Evolutionary conservation across 108 stramenopile genomes (phyloP), one percentile per base, ranked within the genome.

Genomic region (Aurantiochytrium sp.): DNA sequence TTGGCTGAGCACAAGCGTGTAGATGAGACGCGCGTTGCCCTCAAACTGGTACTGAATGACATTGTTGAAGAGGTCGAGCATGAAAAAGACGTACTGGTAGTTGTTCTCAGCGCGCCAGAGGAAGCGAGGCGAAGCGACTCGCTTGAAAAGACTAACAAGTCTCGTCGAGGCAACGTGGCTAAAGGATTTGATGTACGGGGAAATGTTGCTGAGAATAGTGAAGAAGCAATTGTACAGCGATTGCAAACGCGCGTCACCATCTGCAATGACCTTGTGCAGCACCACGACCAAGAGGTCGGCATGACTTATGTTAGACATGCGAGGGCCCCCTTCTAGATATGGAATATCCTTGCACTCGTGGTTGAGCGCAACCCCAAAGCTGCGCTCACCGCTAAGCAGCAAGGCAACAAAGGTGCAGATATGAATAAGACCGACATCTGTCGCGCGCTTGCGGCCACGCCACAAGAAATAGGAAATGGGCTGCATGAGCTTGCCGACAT

Each of bases 1-100:
- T 89, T 96, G 96, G 88, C 96, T 88, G 89, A 96, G 93, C 59
- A 98, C 95, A 87, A 98, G 96, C n/a, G 98, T 97, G 90, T 98
- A 99, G 5, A 99, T 93, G 89, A 99, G 93, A 89, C 98, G 97
- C 2, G 96, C 92, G 91, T 99, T 99, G 44, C 98, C 98, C 29
- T 93, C 94, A 90, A 96, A 99, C 92, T 99, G 99, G 72, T 99
- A 99, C 92, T 99, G 99, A 76, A 99, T 94, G 57, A 98, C 95
- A 88, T 99, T 99, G 94, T 98, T 98, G 93, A 99, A 98, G 64
- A 97, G 93, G 93, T 98, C 97, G 60, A 99, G 90, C 42, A 99
- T 91, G 23, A 97, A 92, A 2, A 96, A 96, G 73, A 98, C 91
- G 88, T 98, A 96, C 35, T 92, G 92, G 90, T 98, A 94, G 23